Percentiles rank a stretch among this genome's conserved stretches.
phyloP scores from a whole-genome alignment of 768 basidiomycete genomes.

The Mycena vulgaris region DNA sequence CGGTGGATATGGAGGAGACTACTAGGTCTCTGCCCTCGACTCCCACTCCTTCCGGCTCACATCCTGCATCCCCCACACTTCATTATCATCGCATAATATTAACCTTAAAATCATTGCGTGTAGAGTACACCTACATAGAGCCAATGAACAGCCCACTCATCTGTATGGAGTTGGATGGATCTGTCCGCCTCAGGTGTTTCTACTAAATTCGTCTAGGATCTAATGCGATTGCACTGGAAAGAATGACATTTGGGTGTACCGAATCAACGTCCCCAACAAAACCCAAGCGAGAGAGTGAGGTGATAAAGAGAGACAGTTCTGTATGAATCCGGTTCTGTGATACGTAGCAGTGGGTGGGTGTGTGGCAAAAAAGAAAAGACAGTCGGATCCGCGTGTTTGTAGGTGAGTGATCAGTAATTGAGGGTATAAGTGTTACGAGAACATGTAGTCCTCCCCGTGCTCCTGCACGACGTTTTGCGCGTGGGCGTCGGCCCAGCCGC shows the following conservation, averaged over 20 bases:
- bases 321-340: no score
- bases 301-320: no score
- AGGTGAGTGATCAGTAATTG: neutral
- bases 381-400: no score
- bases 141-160: constrained; percentile 8
- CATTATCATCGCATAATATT: constrained; percentile 1
- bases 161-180: neutral
- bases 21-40: neutral
- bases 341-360: no score
- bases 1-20: neutral
- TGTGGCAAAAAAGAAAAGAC: no score
- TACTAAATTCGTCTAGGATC: no score
- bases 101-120: constrained; percentile 19
- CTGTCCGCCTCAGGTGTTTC: no score
- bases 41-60: neutral
- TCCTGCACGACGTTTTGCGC: neutral
- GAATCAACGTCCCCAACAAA: no score
- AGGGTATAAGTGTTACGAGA: neutral
- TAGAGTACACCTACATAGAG: neutral
- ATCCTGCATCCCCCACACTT: neutral
- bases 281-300: no score
- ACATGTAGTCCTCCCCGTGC: neutral
- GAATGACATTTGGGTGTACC: no score
- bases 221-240: no score
- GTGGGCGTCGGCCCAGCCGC: neutral